Base-by-base conservation (phyloP, 495 filamentous ascomycete species). In the Neurospora sp. region DNA sequence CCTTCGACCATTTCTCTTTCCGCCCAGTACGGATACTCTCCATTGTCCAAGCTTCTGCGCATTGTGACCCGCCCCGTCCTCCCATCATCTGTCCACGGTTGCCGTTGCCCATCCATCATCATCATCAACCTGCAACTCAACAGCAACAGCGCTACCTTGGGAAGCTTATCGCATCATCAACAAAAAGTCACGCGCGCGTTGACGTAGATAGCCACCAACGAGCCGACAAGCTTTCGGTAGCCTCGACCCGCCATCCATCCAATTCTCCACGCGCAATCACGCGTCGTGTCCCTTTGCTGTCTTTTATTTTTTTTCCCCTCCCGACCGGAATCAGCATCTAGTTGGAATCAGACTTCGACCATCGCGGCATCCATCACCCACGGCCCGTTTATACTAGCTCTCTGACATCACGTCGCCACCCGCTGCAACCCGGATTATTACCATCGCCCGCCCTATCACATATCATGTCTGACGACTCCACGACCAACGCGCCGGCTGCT, bases 351-450 rank as follows among this genome's bases (percentile, higher is more conserved):
- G 54, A 66, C 13, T 36, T 66, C 6, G 54, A 70, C 72, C 76
- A 81, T 79, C 76, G 70, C 71, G 31, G 54, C 54, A 72, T 72
- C 37, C 77, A 79, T 79, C 38, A 15, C 71, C 21, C 24, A 36
- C 54, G 54, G 54, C 54, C 45, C 31, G 28, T 31, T 66, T 34
- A 66, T 66, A 34, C 54, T 66, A 66, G 54, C 70, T 48, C 74
- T 74, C 78, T 76, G 76, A 78, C 77, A 77, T 78, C 78, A 79
- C 76, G 72, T 74, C 73, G 72, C 74, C 74, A 77, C 74, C 48
- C 59, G 54, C 54, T 66, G 54, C 54, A 66, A 8, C 54, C 54
- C 54, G 54, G 54, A 66, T 66, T 66, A 66, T 34, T 66, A 66
- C 54, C 54, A 54, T 45, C 48, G 62, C 71, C 36, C 69, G 31